These are phyloP conservation scores for Colletotrichum tropicicola DNA, from an alignment of 2,329 filamentous ascomycete genomes.

Conservation along the genomic window DNA sequence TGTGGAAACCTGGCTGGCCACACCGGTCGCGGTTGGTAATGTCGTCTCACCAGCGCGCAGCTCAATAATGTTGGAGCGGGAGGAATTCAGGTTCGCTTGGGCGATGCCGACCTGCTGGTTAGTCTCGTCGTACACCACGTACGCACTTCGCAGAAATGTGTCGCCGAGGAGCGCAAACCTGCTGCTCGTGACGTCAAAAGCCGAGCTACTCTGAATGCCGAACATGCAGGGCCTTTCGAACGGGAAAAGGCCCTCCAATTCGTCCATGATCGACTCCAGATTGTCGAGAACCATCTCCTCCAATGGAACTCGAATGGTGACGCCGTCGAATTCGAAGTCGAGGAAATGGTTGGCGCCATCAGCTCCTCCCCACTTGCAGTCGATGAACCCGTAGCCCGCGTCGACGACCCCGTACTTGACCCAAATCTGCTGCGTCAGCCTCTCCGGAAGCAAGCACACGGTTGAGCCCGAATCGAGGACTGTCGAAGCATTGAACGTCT, in stretches of 20 bases:
- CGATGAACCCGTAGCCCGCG: constrained; percentile 66
- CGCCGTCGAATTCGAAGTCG: constrained; percentile 48
- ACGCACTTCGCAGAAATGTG: constrained; percentile 78
- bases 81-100: constrained; percentile 60
- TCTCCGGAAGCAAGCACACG: constrained; percentile 71
- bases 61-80: constrained; percentile 53
- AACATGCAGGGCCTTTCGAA: constrained; percentile 61
- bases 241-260: constrained; percentile 46
- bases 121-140: constrained; percentile 78
- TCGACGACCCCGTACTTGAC: constrained; percentile 62
- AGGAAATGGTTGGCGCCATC: constrained; percentile 45
- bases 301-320: constrained; percentile 63
- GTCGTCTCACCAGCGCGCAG: constrained; percentile 47
- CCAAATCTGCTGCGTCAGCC: constrained; percentile 63
- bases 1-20: constrained; percentile 34
- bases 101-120: constrained; percentile 76
- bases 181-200: constrained; percentile 70
- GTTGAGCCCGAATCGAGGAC: constrained; percentile 77
- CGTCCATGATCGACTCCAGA: constrained; percentile 39
- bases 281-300: constrained; percentile 64
- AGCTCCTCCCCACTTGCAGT: constrained; percentile 55
- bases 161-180: constrained; percentile 70
- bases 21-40: constrained; percentile 55
- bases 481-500: constrained; percentile 57
- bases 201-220: constrained; percentile 62